Conservation (phyloP, 2,329 filamentous ascomycete genomes). For the Rutstroemia sydowiana region DNA sequence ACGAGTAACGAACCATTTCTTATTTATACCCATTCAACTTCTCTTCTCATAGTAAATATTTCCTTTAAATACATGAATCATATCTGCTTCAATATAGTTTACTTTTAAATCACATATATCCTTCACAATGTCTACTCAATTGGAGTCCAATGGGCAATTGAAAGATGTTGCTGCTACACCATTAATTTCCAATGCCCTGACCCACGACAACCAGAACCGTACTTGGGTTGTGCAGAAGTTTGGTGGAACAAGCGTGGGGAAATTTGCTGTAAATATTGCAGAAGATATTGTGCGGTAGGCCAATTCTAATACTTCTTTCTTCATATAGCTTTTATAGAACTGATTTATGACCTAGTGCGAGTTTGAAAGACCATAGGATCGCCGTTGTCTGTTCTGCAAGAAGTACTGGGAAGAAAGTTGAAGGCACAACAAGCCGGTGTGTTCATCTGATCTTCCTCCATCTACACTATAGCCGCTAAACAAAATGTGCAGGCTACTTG, state of each 20-base stretch:
- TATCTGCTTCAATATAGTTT: slow-evolving; percentile 9
- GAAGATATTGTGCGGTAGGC: slow-evolving; percentile 60
- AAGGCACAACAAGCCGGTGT: slow-evolving; percentile 92
- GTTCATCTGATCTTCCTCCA: slow-evolving; percentile 30
- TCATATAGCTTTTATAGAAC: background rate
- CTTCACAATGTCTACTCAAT: slow-evolving; percentile 19
- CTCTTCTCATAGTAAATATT: background rate
- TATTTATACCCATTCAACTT: background rate
- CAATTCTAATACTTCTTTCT: slow-evolving; percentile 1
- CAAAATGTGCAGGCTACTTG: slow-evolving; percentile 37
- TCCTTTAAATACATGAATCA: background rate
- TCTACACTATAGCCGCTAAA: background rate
- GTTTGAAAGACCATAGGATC: slow-evolving; percentile 62
- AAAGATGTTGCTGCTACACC: slow-evolving; percentile 13
- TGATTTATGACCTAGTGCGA: slow-evolving; percentile 38
- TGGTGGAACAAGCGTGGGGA: slow-evolving; percentile 90
- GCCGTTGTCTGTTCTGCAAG: slow-evolving; percentile 93
- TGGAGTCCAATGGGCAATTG: slow-evolving; percentile 14
- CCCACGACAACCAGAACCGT: slow-evolving; percentile 28
- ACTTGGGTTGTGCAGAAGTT: slow-evolving; percentile 91
- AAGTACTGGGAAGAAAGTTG: slow-evolving; percentile 87
- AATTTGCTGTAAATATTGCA: slow-evolving; percentile 74
- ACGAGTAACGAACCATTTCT: background rate
- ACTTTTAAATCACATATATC: background rate
- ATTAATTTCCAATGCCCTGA: slow-evolving; percentile 10